Evolutionary conservation across 441 rosid genomes (phyloP), one percentile per base, ranked within the genome.

Genomic region (Manihot esculenta): DNA sequence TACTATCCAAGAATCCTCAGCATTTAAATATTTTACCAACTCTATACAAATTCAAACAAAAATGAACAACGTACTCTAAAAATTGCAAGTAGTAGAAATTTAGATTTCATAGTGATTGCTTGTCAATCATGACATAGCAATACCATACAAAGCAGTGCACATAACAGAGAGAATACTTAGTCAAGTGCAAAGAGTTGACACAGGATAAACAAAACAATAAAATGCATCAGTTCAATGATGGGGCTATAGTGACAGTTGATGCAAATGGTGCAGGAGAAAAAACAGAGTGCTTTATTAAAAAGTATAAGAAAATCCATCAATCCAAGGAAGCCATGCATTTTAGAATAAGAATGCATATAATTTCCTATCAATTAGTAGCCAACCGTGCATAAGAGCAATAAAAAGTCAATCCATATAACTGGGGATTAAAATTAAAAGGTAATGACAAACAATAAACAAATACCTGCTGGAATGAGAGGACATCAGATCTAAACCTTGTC

Each of bases 381-480:
- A 51, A 71, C 44, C 55, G 6, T 35, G 41, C 41, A 35, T 13
- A 20, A 23, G 1, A 14, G 1, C 11, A 33, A 53, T 55, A 12
- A 33, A 3, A 58, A n/a, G 44, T 44, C 38, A 38, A 75, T 15
- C 75, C 30, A n/a, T 35, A 35, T 48, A 41, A 24, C 14, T 10
- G 48, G n/a, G 30, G 50, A 54, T 47, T 13, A 18, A 20, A 53
- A 69, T 27, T 27, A 42, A 50, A 13, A 49, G 23, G 54, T 15
- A 41, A 64, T 15, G 47, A 63, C 14, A 63, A 35, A 50, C 23
- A 24, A 66, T 20, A 18, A 18, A 68, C 21, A 62, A 42, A 51
- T 66, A 95, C 98, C 98, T 95, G 99, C 74, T 89, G 96, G 73
- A 91, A 95, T 74, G 98, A 84, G 65, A 89, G 85, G 75, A 87